These are phyloP conservation scores for Solanum rostratum DNA, from an alignment of 257 asterid genomes.

Conservation along the genomic window DNA sequence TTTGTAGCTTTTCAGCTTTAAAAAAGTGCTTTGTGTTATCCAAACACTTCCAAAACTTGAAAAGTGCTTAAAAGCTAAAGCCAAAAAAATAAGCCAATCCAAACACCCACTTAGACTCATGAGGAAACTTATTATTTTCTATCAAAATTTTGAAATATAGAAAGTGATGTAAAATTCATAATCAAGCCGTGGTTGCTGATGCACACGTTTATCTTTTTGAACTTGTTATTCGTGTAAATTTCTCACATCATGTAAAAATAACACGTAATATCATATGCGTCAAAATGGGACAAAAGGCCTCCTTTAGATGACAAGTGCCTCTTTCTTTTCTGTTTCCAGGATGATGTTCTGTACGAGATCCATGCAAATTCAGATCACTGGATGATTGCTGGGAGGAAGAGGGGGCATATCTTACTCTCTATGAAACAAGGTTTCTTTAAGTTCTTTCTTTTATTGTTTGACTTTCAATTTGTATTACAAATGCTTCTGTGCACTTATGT, in stretches of 20 bases:
- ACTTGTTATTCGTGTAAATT: neutral
- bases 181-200: neutral
- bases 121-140: neutral
- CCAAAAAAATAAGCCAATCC: too few relatives aligned
- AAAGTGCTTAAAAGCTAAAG: too few relatives aligned
- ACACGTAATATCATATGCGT: neutral
- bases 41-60: too few relatives aligned
- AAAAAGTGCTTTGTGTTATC: too few relatives aligned
- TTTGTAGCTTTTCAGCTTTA: too few relatives aligned
- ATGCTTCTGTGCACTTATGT: neutral
- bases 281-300: neutral
- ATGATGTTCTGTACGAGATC: constrained; percentile 80
- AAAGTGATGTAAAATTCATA: neutral
- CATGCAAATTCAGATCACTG: constrained; percentile 74
- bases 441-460: neutral
- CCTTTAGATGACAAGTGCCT: neutral
- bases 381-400: constrained; percentile 98
- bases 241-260: neutral
- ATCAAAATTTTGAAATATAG: neutral
- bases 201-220: neutral
- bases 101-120: neutral
- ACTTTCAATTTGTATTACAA: neutral
- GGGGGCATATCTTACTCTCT: constrained; percentile 72
- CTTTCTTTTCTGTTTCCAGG: constrained; percentile 22
- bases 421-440: constrained; percentile 53